Percentiles rank a stretch among this genome's conserved stretches.
phyloP scores from a whole-genome alignment of 2,329 filamentous ascomycete species.

The Phyllachora maydis region DNA sequence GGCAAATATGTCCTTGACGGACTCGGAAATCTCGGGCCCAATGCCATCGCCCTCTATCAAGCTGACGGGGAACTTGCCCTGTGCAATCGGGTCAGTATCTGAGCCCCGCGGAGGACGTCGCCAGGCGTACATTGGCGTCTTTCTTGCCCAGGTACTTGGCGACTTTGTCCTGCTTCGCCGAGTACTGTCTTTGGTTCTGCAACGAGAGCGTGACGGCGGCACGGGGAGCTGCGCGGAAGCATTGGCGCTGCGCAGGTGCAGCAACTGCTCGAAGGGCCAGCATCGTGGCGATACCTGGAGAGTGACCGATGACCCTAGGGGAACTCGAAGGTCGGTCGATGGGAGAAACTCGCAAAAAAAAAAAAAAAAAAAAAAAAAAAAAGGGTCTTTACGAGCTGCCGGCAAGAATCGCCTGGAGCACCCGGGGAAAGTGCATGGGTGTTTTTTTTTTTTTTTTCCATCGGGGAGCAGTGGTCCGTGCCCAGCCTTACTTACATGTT shows the following conservation, averaged over 20 bases:
- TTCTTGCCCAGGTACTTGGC: slow-evolving; percentile 89
- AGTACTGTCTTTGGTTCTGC: slow-evolving; percentile 43
- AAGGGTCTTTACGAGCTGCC: background rate
- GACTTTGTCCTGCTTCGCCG: slow-evolving; percentile 46
- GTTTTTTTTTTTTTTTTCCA: no score
- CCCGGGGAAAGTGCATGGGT: no score
- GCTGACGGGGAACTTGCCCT: slow-evolving; percentile 92
- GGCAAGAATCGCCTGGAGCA: no score
- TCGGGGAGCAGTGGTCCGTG: no score
- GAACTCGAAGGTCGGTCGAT: no score
- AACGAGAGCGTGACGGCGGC: slow-evolving; percentile 24
- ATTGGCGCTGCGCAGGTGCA: slow-evolving; percentile 57
- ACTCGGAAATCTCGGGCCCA: slow-evolving; percentile 91
- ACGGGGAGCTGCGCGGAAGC: slow-evolving; percentile 47
- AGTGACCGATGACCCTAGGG: slow-evolving; percentile 1
- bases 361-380: background rate
- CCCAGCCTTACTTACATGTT: no score
- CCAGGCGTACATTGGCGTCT: slow-evolving; percentile 60
- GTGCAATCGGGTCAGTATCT: slow-evolving; percentile 5
- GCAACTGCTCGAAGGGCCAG: slow-evolving; percentile 62
- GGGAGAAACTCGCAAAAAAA: background rate
- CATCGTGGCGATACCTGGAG: slow-evolving; percentile 31
- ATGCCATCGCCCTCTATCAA: slow-evolving; percentile 99
- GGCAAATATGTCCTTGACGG: slow-evolving; percentile 96
- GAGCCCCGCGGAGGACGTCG: no score